phyloP scores from a whole-genome alignment of 106 monocot genomes.

The Allium fistulosum region DNA sequence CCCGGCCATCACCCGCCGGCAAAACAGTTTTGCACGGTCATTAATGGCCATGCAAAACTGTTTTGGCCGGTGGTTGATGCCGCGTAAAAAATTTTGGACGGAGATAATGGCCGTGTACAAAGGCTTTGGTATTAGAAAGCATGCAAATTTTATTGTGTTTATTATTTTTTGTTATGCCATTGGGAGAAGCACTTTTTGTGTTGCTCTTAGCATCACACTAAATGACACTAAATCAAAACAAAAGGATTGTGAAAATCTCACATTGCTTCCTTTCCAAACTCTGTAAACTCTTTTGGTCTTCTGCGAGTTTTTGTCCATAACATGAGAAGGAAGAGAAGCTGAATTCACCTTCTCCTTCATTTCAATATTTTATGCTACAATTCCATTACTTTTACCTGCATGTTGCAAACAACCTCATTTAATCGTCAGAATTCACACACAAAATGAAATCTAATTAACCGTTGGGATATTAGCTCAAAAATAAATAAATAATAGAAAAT shows the following conservation, averaged over 20 bases:
- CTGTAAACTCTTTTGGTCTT: not conserved
- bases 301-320: not conserved
- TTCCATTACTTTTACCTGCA: not conserved
- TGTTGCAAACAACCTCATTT: too few species aligned
- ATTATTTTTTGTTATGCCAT: not conserved
- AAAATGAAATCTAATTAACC: too few species aligned
- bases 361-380: not conserved
- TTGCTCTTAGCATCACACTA: not conserved
- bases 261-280: conserved; percentile 1
- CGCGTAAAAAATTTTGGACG: too few species aligned
- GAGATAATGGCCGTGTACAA: too few species aligned
- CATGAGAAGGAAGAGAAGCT: not conserved
- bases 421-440: too few species aligned
- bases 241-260: not conserved
- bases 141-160: not conserved
- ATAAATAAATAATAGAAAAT: too few species aligned
- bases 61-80: not conserved
- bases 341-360: not conserved
- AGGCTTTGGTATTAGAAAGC: not conserved
- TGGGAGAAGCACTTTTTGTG: not conserved
- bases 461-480: too few species aligned
- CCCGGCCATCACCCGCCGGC: too few species aligned
- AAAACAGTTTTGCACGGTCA: too few species aligned
- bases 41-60: too few species aligned
- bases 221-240: not conserved